Evolutionary conservation across 2,329 filamentous ascomycete genomes (phyloP), one percentile per base, ranked within the genome.

Genomic region (Phialophora macrospora): DNA sequence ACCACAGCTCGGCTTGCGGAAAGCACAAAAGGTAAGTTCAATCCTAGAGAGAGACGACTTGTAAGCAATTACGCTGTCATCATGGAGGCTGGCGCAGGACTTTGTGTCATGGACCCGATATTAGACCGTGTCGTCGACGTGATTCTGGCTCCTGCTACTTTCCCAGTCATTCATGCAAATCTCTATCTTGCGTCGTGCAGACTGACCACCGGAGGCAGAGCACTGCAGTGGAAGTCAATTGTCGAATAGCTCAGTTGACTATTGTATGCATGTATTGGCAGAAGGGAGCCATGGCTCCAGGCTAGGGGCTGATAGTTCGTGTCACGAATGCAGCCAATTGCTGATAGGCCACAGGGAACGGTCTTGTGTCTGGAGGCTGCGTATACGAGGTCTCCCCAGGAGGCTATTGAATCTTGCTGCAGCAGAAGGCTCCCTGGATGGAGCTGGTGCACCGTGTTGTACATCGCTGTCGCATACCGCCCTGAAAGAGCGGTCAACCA

Each of bases 131-230:
- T 28, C 11, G 28, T 20, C 52, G 52, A 55, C 52, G 52, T 55
- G 28, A 55, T 55, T 34, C 52, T n/a, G 52, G 5, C 52, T 55
- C 28, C 24, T 34, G 52, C 28, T 20, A 17, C 52, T 55, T 55
- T 55, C 22, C 28, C 28, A 14, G 11, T 17, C 20, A 30, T 55
- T n/a, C 51, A 34, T 55, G 52, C 28, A 55, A 28, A 32, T 30
- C 4, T 4, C 17, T 28, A 14, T 28, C 3, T 17, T 26, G 48
- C 48, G 9, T 51, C 22, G 46, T 51, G 48, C 48, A 51, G 48
- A 28, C 14, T n/a, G 17, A 44, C 38, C 7, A n/a, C 38, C 38
- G 17, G 38, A n/a, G 38, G 38, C 38, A 44, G 38, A n/a, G 6
- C 17, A 44, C 38, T 44, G 17, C 17, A n/a, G 5, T 17, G 17